A percentile compares a stretch with the other conserved stretches of the same genome.
These are phyloP conservation scores for Sporothrix brasiliensis DNA, from an alignment of 2,329 filamentous ascomycete species.

Conservation along the genomic window DNA sequence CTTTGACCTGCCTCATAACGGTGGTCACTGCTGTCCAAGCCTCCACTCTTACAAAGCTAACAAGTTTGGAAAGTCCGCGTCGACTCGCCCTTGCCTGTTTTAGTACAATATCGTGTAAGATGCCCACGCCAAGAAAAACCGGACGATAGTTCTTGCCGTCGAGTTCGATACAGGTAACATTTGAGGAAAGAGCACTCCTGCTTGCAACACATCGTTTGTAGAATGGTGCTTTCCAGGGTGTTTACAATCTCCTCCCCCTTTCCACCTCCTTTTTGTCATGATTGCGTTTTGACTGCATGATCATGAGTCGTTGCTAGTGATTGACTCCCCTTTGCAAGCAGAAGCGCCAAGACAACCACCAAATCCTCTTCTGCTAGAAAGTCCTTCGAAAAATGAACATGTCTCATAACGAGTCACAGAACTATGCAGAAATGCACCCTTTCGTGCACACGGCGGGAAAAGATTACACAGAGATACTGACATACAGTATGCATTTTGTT, in stretches of 20 bases:
- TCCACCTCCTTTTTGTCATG: neutral
- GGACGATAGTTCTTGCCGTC: constrained; percentile 14
- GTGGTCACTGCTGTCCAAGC: neutral
- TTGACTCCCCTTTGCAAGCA: neutral
- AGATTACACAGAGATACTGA: neutral
- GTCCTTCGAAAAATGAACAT: neutral
- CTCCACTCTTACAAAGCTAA: neutral
- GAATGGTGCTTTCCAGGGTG: neutral
- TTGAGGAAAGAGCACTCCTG: neutral
- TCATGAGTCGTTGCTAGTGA: neutral
- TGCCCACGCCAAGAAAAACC: constrained; percentile 1
- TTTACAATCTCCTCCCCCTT: neutral
- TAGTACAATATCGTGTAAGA: constrained; percentile 20
- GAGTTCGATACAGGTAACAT: neutral
- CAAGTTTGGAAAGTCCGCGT: neutral
- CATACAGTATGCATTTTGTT: neutral
- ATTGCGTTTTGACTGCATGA: neutral
- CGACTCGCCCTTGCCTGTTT: constrained; percentile 15
- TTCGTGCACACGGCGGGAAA: neutral
- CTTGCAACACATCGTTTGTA: neutral
- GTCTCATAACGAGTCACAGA: neutral
- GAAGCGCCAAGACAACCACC: neutral
- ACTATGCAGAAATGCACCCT: neutral
- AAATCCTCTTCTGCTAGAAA: neutral
- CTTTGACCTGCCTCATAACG: neutral